Base-by-base conservation (phyloP, 2,329 filamentous ascomycete genomes). In the Colletotrichum kahawae region DNA sequence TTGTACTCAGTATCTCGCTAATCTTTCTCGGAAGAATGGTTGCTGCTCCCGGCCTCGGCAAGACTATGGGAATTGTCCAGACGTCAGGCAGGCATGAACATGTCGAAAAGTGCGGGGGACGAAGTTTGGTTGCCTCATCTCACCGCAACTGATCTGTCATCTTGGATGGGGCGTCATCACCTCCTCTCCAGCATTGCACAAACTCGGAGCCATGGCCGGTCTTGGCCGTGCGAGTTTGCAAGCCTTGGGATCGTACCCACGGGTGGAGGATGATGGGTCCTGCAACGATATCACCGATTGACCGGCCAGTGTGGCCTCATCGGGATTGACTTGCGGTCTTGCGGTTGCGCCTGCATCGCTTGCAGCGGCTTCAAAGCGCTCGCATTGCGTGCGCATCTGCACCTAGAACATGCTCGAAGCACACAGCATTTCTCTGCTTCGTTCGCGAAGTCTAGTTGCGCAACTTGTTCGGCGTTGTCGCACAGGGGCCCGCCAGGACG, bases 121-220 rank as follows among this genome's bases (percentile, higher is more conserved):
- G 48, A 51, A 29, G 62, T 54, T 54, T 66, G 67, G 67, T 66
- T 31, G 51, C 65, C 57, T 72, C 63, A 72, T 72, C 72, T 75
- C 72, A 75, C 72, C 72, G 72, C 63, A 72, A 72, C 62, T 75
- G 69, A 75, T 75, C 69, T 63, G 72, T 72, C 63, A 67, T 38
- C 31, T 14, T 31, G 69, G 43, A 75, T 68, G 62, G 72, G 69
- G 57, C 38, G 68, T 34, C 56, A 51, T 51, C 43, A 51, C 43
- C n/a, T 51, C 43, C 43, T 16, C 57, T 63, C 69, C 51, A 68
- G 43, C 34, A 60, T 43, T 60, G 24, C 51, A 66, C 67, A 59
- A 59, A 36, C 59, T 70, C 57, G 59, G 33, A 56, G 54, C 43
- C 51, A 67, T 67, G 62, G 38, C 62, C 56, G 62, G 56, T 67